Conservation (phyloP, 75 land plant genomes). For the Larix kaempferi region DNA sequence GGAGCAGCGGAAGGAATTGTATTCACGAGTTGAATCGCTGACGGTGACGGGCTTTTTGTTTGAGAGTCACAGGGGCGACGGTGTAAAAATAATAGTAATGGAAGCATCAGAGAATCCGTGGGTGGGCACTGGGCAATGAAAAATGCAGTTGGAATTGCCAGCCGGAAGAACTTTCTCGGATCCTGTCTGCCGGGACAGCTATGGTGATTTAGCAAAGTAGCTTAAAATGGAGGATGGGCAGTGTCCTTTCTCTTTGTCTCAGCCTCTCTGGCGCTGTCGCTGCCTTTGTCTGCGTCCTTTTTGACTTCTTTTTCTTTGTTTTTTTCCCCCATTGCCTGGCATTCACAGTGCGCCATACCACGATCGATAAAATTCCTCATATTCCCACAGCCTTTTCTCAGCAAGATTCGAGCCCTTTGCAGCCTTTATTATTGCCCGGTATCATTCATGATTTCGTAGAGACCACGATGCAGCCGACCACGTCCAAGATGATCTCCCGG, state of each 20-base stretch:
- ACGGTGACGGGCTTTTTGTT: no score
- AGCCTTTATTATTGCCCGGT: neutral
- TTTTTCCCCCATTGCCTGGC: neutral
- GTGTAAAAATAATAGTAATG: neutral
- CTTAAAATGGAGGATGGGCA: neutral
- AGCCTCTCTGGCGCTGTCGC: neutral
- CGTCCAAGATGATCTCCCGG: neutral
- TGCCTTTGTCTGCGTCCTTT: neutral
- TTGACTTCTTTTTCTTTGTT: neutral
- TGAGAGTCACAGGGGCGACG: neutral
- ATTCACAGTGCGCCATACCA: neutral
- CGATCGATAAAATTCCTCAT: neutral
- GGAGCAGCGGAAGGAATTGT: no score
- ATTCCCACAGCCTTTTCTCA: neutral
- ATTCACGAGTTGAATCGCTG: neutral
- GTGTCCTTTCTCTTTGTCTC: conserved; percentile 2
- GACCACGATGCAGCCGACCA: neutral
- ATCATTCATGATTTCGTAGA: neutral
- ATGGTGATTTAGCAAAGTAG: neutral
- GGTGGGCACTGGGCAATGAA: neutral
- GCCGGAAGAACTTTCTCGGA: neutral
- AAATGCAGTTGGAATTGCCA: neutral
- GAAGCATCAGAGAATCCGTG: conserved; percentile 2
- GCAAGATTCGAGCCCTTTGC: neutral
- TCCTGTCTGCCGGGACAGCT: conserved; percentile 4